Percentiles rank a stretch among this genome's conserved stretches.
phyloP scores from a whole-genome alignment of 176 grass and related monocot species.

The Carex myosuroides region DNA sequence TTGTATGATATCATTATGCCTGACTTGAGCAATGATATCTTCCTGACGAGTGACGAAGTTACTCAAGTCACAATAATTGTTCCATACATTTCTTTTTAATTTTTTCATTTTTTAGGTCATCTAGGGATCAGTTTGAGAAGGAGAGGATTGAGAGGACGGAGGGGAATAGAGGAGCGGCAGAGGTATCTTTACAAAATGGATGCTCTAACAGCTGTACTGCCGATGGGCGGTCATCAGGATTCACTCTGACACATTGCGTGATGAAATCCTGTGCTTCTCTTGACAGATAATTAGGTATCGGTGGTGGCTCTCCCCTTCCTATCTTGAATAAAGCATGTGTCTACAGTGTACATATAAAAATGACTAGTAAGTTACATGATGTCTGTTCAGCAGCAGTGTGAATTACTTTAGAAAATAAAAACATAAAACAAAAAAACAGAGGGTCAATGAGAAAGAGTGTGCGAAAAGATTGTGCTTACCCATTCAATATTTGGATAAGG shows the following conservation, averaged over 20 bases:
- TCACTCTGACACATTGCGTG: conserved; percentile 55
- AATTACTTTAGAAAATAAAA: not conserved
- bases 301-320: conserved; percentile 72
- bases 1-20: not conserved
- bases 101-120: not conserved
- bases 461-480: conserved; percentile 29
- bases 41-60: not conserved
- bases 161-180: conserved; percentile 32
- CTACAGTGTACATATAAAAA: conserved; percentile 27
- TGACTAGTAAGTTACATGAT: not conserved
- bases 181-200: conserved; percentile 72
- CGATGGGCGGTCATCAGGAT: conserved; percentile 60
- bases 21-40: not conserved
- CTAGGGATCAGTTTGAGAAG: conserved; percentile 1
- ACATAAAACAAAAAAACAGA: not conserved
- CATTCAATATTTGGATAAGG: conserved; percentile 69
- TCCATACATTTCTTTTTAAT: not conserved
- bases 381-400: not conserved
- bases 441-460: not conserved
- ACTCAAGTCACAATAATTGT: not conserved
- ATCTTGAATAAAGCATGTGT: conserved; percentile 79
- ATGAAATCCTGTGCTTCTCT: conserved; percentile 78
- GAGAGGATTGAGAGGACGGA: conserved; percentile 27
- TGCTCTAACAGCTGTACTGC: conserved; percentile 58
- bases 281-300: conserved; percentile 53